These are phyloP conservation scores for Ganoderma meredithae DNA, from an alignment of 1,284 basidiomycete genomes.

Conservation along the genomic window DNA sequence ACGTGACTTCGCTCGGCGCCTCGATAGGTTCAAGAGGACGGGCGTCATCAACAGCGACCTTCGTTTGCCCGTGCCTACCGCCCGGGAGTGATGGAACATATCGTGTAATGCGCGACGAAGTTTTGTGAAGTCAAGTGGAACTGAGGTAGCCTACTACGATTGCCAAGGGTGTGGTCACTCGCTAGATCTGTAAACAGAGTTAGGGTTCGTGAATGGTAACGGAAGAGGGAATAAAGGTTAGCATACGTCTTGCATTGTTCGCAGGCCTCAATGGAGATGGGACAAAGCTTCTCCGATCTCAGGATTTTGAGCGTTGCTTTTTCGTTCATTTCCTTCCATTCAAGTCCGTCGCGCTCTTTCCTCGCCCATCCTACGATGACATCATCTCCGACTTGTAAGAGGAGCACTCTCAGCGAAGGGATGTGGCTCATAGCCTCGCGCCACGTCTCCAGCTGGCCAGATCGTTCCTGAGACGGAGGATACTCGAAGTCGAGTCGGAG, in stretches of 20 bases:
- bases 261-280: neutral
- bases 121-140: neutral
- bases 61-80: constrained; percentile 6
- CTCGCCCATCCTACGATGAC: neutral
- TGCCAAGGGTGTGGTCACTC: neutral
- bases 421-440: neutral
- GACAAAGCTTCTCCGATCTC: neutral
- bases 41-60: constrained; percentile 15
- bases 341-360: neutral
- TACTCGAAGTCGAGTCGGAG: neutral
- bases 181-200: neutral
- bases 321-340: neutral
- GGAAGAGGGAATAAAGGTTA: neutral
- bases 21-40: constrained; percentile 16
- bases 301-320: neutral
- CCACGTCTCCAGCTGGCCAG: neutral
- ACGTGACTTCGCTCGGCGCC: neutral
- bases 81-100: neutral
- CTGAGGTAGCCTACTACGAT: neutral
- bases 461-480: neutral
- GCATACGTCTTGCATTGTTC: neutral
- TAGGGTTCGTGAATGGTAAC: neutral
- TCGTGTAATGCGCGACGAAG: neutral
- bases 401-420: neutral
- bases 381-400: neutral